Base-by-base conservation (phyloP, 345 rosid genomes). In the Pugionium cornutum region DNA sequence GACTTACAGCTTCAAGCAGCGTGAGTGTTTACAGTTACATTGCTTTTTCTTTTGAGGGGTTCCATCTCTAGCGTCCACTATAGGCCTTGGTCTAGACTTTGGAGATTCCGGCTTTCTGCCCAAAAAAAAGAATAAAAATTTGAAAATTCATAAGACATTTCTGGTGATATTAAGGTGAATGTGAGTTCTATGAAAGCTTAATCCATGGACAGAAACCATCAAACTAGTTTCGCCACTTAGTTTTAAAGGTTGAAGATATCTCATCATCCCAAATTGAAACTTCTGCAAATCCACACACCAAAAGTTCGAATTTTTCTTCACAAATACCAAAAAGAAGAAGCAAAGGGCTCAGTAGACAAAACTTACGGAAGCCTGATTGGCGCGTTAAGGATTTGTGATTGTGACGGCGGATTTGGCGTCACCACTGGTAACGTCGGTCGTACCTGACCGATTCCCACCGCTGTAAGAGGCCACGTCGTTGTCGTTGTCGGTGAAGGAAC, bases 11-110 rank as follows among this genome's bases (percentile, higher is more conserved):
- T 95, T 95, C 84, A 95, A 84, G 83, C 97, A 91, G 35, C 92
- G 95, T 2, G 98, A 95, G 75, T 95, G 99, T 77, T 87, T 91
- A 71, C 99, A 95, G 73, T 95, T 95, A 66, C 97, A 95, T 76
- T 91, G 97, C 58, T 91, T 95, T 69, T 85, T 92, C 84, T 88
- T 95, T 78, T 87, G 92, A 37, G 98, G 96, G 42, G 98, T 87
- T 49, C 87, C 86, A 62, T 95, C 99, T 81, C 90, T 91, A 33
- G 77, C 74, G 58, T 90, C 99, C 65, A 68, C 73, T 53, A 59
- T 80, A 32, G 89, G 64, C 72, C 92, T 83, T 48, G 89, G 61
- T 75, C 85, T 88, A 40, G 89, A 66, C 64, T 76, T 86, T 40
- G 97, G 99, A 42, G 97, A 94, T 37, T 94, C 99, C 4, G 89